Conservation (phyloP, 495 filamentous ascomycete genomes). For the Durotheca rogersii region DNA sequence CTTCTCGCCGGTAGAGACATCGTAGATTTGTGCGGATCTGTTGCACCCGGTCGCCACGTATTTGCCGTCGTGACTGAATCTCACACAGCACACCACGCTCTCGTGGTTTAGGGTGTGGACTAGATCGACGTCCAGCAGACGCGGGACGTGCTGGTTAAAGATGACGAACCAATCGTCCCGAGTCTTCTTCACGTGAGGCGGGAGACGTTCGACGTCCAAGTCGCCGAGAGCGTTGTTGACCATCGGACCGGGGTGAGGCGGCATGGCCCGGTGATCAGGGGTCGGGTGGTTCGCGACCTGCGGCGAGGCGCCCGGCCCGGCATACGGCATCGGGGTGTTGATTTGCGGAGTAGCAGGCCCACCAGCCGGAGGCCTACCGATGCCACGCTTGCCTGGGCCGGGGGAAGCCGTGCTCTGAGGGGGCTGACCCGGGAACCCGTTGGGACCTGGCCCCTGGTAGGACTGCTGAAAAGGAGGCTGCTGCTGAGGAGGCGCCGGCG, state of each 20-base stretch:
- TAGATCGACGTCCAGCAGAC: conserved; percentile 81
- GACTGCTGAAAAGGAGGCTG: conserved; percentile 52
- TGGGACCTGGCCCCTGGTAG: conserved; percentile 52
- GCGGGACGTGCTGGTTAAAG: conserved; percentile 82
- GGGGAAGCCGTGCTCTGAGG: conserved; percentile 85
- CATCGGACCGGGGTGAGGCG: conserved; percentile 52
- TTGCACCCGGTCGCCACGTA: conserved; percentile 90
- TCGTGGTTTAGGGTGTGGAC: conserved; percentile 85
- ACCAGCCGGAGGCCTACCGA: conserved; percentile 59
- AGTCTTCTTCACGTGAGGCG: conserved; percentile 79
- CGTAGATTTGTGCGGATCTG: conserved; percentile 85
- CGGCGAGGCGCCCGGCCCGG: conserved; percentile 78
- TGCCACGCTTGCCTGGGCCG: conserved; percentile 67
- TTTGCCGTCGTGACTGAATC: conserved; percentile 86
- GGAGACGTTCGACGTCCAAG: conserved; percentile 80
- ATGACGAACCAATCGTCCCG: conserved; percentile 84
- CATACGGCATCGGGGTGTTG: conserved; percentile 76
- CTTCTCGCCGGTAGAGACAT: conserved; percentile 75
- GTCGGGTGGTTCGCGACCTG: conserved; percentile 77
- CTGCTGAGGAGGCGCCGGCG: conserved; percentile 54
- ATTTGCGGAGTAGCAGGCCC: conserved; percentile 89
- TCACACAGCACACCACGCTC: conserved; percentile 87
- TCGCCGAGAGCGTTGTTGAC: conserved; percentile 78
- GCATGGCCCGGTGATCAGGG: conserved; percentile 52
- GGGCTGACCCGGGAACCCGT: conserved; percentile 61